Evolutionary conservation across 1,284 basidiomycete genomes (phyloP).

Genomic region (Lentinus polychrous): DNA sequence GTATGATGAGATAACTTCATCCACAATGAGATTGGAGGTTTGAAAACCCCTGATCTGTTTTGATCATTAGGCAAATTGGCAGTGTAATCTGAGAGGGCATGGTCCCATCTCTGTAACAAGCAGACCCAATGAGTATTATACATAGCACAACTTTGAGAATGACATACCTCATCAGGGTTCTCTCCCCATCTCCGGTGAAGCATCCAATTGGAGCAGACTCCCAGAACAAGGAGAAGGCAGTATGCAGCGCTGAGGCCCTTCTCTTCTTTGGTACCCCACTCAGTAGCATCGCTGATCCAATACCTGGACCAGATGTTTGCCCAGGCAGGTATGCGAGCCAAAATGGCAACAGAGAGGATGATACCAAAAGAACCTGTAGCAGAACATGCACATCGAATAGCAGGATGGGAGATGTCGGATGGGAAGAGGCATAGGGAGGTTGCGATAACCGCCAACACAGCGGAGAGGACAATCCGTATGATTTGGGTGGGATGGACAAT

Average conservation of each 20-base stretch:
- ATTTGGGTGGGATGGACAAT: conserved; percentile 55
- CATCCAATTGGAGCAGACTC: conserved; percentile 47
- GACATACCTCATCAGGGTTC: conserved; percentile 57
- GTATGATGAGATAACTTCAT: conserved; percentile 14
- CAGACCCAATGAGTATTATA: conserved; percentile 1
- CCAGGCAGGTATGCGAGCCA: conserved; percentile 47
- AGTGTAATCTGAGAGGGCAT: conserved; percentile 53
- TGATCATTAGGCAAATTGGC: conserved; percentile 36
- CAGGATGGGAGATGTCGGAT: conserved; percentile 34
- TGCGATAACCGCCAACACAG: conserved; percentile 36
- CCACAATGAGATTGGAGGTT: conserved; percentile 46
- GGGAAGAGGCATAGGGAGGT: conserved; percentile 39
- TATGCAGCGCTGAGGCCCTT: conserved; percentile 52
- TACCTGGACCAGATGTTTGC: conserved; percentile 55
- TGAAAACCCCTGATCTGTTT: conserved; percentile 34
- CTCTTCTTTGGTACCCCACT: conserved; percentile 49
- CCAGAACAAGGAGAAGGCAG: conserved; percentile 43
- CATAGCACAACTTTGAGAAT: background rate
- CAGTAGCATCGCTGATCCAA: conserved; percentile 38
- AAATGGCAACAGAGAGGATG: conserved; percentile 44
- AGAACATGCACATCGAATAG: conserved; percentile 43
- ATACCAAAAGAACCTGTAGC: conserved; percentile 54
- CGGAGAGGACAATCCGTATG: conserved; percentile 43
- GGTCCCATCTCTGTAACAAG: conserved; percentile 54
- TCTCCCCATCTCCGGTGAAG: conserved; percentile 49